These are phyloP conservation scores for Immersiporthe knoxdaviesiana DNA, from an alignment of 2,329 filamentous ascomycete genomes.

Conservation along the genomic window DNA sequence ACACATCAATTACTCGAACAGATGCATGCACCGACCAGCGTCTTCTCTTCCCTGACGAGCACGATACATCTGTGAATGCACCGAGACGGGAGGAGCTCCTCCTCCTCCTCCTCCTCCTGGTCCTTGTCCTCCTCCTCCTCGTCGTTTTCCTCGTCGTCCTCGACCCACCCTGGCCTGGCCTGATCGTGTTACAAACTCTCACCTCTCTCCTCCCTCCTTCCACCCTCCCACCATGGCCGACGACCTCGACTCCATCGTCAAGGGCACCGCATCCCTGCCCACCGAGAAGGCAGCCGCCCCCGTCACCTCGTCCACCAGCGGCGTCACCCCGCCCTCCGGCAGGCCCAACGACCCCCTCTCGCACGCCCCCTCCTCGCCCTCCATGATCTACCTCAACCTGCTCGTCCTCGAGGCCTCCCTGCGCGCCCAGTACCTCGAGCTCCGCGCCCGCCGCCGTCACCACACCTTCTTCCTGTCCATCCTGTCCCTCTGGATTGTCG, in stretches of 20 bases:
- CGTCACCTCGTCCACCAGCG: conserved; percentile 46
- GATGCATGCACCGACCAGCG: neutral
- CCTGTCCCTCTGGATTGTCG: conserved; percentile 77
- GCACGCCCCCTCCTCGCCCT: conserved; percentile 84
- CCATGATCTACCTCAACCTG: conserved; percentile 97
- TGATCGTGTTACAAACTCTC: neutral
- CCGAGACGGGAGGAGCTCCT: neutral
- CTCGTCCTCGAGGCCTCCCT: conserved; percentile 94
- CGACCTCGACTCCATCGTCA: conserved; percentile 85
- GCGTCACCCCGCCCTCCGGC: conserved; percentile 47
- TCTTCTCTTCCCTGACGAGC: neutral
- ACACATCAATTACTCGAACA: neutral
- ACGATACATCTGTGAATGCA: neutral
- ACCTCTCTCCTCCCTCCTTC: neutral
- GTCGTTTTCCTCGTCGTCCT: neutral
- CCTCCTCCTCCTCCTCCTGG: neutral
- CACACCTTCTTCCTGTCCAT: conserved; percentile 90
- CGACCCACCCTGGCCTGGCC: neutral
- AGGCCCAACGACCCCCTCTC: conserved; percentile 72
- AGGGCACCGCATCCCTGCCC: conserved; percentile 73
- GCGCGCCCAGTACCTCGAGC: conserved; percentile 87
- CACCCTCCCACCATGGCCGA: conserved; percentile 56
- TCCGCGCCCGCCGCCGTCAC: conserved; percentile 84
- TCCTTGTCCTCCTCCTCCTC: neutral
- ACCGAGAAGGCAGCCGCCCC: conserved; percentile 54